Conservation (phyloP, 495 filamentous ascomycete genomes). For the Xylaria venustula region DNA sequence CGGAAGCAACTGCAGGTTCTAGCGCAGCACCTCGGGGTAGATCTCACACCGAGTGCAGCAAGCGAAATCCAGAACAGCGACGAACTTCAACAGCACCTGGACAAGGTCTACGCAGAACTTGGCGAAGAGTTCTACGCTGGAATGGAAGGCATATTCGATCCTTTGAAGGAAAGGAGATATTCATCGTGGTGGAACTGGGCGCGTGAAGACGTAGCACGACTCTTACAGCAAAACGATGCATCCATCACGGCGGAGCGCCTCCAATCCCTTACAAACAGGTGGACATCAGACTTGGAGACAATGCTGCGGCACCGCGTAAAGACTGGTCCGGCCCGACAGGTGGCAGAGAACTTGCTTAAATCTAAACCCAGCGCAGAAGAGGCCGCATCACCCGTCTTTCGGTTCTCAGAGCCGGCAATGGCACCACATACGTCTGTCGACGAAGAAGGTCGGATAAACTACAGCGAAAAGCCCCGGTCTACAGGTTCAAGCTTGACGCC, state of each 20-base stretch:
- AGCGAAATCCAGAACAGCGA: conserved; percentile 66
- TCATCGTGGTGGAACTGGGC: conserved; percentile 92
- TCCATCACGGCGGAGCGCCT: conserved; percentile 45
- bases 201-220: conserved; percentile 65
- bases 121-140: conserved; percentile 80
- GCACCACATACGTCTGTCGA: conserved; percentile 8
- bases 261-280: conserved; percentile 73
- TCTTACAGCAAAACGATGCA: conserved; percentile 88
- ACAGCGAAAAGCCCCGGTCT: neutral
- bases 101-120: conserved; percentile 79
- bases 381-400: conserved; percentile 79
- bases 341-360: conserved; percentile 80
- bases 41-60: conserved; percentile 75
- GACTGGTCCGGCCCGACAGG: conserved; percentile 78
- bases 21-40: conserved; percentile 81
- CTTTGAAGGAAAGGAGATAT: conserved; percentile 78
- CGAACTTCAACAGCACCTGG: conserved; percentile 74
- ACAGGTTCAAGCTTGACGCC: conserved; percentile 49
- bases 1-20: conserved; percentile 83
- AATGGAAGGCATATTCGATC: conserved; percentile 77
- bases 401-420: conserved; percentile 7
- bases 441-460: conserved; percentile 1
- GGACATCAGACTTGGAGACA: conserved; percentile 84
- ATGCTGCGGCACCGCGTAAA: conserved; percentile 87
- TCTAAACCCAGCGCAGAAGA: conserved; percentile 74